Base-by-base conservation (phyloP, 2,329 filamentous ascomycete species). In the Ophioceras dolichostomum region DNA sequence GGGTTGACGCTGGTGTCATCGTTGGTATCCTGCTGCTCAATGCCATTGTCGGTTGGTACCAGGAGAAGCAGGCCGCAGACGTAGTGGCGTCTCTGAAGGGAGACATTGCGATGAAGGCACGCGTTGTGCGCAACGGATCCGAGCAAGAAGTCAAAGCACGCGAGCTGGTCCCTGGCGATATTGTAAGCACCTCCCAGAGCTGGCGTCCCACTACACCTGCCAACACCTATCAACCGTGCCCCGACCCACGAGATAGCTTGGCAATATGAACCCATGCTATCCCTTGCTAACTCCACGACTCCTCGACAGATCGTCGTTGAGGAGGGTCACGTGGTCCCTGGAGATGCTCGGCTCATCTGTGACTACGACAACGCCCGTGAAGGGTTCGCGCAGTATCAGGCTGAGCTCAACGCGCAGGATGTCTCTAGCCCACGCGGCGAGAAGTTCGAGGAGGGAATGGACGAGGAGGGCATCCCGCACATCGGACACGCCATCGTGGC, bases 41-140 rank as follows among this genome's bases (percentile, higher is more conserved):
- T 64, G 80, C 80, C 46, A 63, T 78, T 45, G 80, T 84, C 57
- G 80, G 80, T 66, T 85, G 79, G 74, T 84, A 85, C 59, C 80
- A 84, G 58, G 80, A 85, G 62, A 85, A 85, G 66, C 79, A 84
- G 61, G 80, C 80, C 49, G 80, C 79, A 47, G 80, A 85, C 60
- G 79, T 84, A 51, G 79, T 83, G 51, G 79, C 79, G 39, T 74
- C 67, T 44, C 64, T 85, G 43, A 84, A 84, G 67, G 80, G 80
- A 64, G 80, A 85, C 52, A 85, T 86, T 53, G 80, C 80, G 50
- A 80, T 85, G 76, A 79, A 75, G 61, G 73, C 77, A 34, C 67
- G 64, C 43, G 77, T 80, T 51, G 60, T 84, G 48, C 79, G 80
- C 52, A 68, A 82, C 53, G 79, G 80, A 43, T 61, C 65, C 43